A percentile compares a stretch with the other conserved stretches of the same genome.
Conservation (phyloP, 106 monocot genomes). For the Platanthera guangdongensis region DNA sequence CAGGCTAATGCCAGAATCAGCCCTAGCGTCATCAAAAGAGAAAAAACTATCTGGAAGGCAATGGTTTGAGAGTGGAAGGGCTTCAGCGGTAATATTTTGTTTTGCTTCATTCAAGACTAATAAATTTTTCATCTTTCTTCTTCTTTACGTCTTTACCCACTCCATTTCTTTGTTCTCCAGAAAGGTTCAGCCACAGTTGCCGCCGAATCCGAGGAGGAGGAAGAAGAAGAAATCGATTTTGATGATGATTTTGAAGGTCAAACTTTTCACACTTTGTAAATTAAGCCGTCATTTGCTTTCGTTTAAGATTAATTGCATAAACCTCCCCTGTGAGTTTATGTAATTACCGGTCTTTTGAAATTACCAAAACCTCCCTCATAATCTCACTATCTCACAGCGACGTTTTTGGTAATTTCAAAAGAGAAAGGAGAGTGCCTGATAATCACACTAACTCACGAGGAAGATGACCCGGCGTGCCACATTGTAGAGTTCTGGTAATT, state of each 20-base stretch:
- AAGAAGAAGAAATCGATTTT: constrained; percentile 83
- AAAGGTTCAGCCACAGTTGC: constrained; percentile 56
- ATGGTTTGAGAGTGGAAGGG: constrained; percentile 92
- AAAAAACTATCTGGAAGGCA: constrained; percentile 75
- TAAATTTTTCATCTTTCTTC: background rate
- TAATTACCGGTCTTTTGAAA: too few relatives aligned
- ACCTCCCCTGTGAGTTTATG: too few relatives aligned
- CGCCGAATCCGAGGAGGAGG: constrained; percentile 85
- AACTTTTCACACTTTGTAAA: background rate
- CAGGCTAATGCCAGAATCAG: constrained; percentile 97
- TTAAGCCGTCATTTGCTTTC: background rate
- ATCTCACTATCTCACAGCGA: too few relatives aligned
- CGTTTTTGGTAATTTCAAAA: too few relatives aligned
- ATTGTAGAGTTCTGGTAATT: background rate
- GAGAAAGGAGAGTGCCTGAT: too few relatives aligned
- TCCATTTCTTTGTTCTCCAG: constrained; percentile 21
- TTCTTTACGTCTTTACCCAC: background rate
- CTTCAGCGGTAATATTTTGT: constrained; percentile 38
- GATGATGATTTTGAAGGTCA: constrained; percentile 97
- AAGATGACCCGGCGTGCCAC: background rate
- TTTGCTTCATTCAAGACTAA: background rate
- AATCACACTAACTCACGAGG: too few relatives aligned
- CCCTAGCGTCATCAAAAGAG: constrained; percentile 71
- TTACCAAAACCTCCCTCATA: too few relatives aligned
- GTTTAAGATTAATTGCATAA: background rate